Base-by-base conservation (phyloP, 1,139 yeast genomes). In the Zygosaccharomyces pseudobailii region DNA sequence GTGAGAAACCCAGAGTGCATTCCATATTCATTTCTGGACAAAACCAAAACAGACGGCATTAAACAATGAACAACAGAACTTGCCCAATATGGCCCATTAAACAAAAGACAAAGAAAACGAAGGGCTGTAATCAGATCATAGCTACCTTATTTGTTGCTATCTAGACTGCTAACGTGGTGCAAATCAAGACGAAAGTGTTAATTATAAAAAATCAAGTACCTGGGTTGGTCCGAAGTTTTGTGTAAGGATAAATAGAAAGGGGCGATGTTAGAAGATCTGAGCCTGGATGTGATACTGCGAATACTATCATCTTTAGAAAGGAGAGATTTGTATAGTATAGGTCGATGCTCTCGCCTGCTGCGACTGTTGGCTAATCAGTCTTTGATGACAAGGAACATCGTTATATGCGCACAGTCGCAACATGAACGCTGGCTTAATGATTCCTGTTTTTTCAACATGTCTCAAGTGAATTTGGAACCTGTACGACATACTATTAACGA, bases 351-450 rank as follows among this genome's bases (percentile, higher is more conserved):
- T 40, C 49, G 46, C 37, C 39, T 60, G 37, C 44, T 62, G 42
- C 55, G 61, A 36, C 47, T 52, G 27, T 38, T 62, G 37, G 54
- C 61, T 7, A 60, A 59, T 42, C 61, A 60, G 39, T 55, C 49
- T 24, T 32, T 57, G 22, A 51, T 57, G 21, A 52, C 54, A 30
- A 51, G 54, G 6, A 53, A 54, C 32, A 42, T 42, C 21, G 30
- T 51, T n/a, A 45, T 47, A 8, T 19, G 31, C 9, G 32, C 41
- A 27, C 37, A 38, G 24, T 40, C 43, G 21, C n/a, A 19, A 2
- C 43, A 17, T 27, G 36, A 19, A 30, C 13, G 28, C 6, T 35
- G 40, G 39, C 21, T 36, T 33, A 27, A 24, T 13, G 21, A 23
- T 5, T 30, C 38, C 28, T 36, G 31, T 34, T 38, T 25, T 20